Conservation (phyloP, 495 filamentous ascomycete genomes). For the Penicillium samsonianum region DNA sequence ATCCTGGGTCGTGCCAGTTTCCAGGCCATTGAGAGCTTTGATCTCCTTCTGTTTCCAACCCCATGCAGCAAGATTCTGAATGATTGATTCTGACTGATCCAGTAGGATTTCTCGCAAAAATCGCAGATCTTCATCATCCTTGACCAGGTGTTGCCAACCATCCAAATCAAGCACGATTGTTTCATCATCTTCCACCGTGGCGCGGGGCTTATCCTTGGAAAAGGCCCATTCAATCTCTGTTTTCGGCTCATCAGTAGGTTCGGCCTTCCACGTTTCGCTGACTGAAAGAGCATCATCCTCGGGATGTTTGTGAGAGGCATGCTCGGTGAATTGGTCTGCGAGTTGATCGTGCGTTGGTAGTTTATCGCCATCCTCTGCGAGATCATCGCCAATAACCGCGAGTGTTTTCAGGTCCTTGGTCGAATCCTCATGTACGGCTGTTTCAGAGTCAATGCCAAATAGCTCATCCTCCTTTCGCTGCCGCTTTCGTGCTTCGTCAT, state of each 20-base stretch:
- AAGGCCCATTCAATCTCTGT: constrained; percentile 60
- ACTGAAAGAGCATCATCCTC: constrained; percentile 33
- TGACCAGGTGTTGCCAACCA: constrained; percentile 75
- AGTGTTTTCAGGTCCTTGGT: constrained; percentile 4
- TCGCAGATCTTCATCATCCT: constrained; percentile 76
- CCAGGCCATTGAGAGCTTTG: constrained; percentile 72
- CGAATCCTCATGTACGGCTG: constrained; percentile 13
- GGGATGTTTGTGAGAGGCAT: constrained; percentile 3
- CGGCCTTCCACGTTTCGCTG: constrained; percentile 13
- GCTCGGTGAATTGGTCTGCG: not conserved
- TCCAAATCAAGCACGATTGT: constrained; percentile 68
- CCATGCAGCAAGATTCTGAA: constrained; percentile 75
- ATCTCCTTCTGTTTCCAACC: constrained; percentile 88
- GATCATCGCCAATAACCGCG: constrained; percentile 4
- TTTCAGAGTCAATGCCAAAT: constrained; percentile 53
- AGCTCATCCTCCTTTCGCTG: constrained; percentile 77
- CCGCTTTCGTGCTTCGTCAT: constrained; percentile 65
- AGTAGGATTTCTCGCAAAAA: constrained; percentile 55
- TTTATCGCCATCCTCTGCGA: constrained; percentile 7
- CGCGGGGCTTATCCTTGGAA: constrained; percentile 59
- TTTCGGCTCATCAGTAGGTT: constrained; percentile 35
- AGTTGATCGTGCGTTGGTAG: constrained; percentile 10
- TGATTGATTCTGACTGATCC: constrained; percentile 46
- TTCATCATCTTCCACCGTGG: constrained; percentile 69
- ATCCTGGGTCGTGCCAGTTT: constrained; percentile 53